Evolutionary conservation across 441 rosid genomes (phyloP).

Genomic region (Erodium moschatum): DNA sequence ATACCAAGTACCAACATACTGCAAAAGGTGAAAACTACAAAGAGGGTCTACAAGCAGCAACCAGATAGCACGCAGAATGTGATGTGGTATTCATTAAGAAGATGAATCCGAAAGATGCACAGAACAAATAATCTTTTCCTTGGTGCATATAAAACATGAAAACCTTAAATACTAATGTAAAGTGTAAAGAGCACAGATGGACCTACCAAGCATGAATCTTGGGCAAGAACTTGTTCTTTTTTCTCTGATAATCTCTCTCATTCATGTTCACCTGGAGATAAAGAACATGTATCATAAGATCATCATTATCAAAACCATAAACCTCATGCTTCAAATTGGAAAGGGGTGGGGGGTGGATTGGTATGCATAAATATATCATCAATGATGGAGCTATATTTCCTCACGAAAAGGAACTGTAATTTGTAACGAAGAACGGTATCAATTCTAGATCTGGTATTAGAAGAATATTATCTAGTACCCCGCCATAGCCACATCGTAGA

Average conservation of each 20-base stretch:
- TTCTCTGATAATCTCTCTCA: conserved; percentile 91
- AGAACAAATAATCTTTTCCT: background rate
- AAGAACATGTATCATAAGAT: conserved; percentile 15
- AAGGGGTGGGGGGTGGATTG: background rate
- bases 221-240: conserved; percentile 92
- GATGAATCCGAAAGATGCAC: background rate
- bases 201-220: conserved; percentile 96
- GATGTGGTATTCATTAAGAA: background rate
- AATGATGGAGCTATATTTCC: background rate
- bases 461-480: background rate
- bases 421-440: background rate
- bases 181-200: background rate
- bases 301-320: conserved; percentile 12
- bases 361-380: background rate
- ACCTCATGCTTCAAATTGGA: conserved; percentile 1
- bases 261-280: conserved; percentile 80
- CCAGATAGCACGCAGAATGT: background rate
- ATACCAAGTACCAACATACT: background rate
- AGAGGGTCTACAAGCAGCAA: background rate
- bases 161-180: background rate
- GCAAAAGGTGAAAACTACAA: background rate
- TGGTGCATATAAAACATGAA: background rate
- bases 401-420: background rate
- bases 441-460: background rate
- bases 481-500: background rate